A percentile compares a stretch with the other conserved stretches of the same genome.
Conservation (phyloP, 495 filamentous ascomycete genomes). For the Chaetomium cochliodes region DNA sequence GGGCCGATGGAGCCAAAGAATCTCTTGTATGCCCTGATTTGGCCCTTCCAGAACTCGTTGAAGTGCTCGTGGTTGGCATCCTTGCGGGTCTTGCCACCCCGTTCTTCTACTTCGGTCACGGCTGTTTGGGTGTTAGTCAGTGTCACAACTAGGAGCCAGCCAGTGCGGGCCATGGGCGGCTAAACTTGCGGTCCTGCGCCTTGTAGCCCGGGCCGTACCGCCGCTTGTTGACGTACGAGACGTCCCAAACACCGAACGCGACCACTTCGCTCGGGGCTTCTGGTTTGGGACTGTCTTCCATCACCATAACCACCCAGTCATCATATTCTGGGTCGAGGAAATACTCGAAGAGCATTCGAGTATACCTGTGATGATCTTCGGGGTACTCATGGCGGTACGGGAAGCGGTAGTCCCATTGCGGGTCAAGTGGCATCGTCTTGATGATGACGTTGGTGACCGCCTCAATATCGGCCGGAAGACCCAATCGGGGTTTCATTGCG, state of each 20-base stretch:
- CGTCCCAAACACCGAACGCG: constrained; percentile 39
- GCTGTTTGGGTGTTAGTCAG: constrained; percentile 18
- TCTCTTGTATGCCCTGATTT: constrained; percentile 30
- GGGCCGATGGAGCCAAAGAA: constrained; percentile 33
- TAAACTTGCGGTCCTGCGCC: constrained; percentile 35
- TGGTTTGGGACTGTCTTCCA: constrained; percentile 34
- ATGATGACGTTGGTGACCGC: constrained; percentile 39
- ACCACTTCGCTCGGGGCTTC: constrained; percentile 24
- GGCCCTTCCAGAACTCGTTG: constrained; percentile 33
- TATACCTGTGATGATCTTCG: constrained; percentile 40
- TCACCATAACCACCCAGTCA: constrained; percentile 41
- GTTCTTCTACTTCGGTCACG: constrained; percentile 29
- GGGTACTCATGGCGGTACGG: constrained; percentile 33
- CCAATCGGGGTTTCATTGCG: constrained; percentile 32
- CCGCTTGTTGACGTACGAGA: constrained; percentile 36
- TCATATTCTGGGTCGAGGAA: constrained; percentile 36
- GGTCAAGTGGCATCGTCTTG: constrained; percentile 40
- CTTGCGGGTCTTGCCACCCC: constrained; percentile 29
- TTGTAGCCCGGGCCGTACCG: constrained; percentile 33
- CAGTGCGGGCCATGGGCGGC: neutral
- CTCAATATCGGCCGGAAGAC: constrained; percentile 34
- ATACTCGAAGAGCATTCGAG: constrained; percentile 36
- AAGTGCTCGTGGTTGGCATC: constrained; percentile 39
- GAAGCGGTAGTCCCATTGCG: constrained; percentile 43
- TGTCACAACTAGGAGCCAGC: neutral